Evolutionary conservation across 305 asterid genomes (phyloP).

Genomic region (Solanum hybrid): DNA sequence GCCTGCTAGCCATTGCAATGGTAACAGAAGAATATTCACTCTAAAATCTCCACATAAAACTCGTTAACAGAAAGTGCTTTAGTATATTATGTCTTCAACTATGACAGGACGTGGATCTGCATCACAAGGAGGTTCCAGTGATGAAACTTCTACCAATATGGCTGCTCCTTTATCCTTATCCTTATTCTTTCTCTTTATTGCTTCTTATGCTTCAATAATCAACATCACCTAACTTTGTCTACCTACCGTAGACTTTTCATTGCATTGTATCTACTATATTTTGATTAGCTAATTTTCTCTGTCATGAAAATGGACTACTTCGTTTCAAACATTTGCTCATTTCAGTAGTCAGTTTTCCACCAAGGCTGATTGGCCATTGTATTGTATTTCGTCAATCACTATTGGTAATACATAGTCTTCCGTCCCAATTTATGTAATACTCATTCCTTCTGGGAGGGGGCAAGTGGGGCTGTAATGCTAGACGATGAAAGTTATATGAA

Average conservation of each 20-base stretch:
- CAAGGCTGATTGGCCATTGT: neutral
- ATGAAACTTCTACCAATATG: slow-evolving; percentile 39
- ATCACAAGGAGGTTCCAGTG: slow-evolving; percentile 1
- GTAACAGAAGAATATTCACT: slow-evolving; percentile 7
- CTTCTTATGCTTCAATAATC: slow-evolving; percentile 39
- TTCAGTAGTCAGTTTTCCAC: neutral
- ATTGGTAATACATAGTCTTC: neutral
- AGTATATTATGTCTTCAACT: neutral
- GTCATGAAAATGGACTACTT: neutral
- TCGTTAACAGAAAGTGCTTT: neutral
- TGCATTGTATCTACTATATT: neutral
- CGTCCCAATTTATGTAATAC: neutral
- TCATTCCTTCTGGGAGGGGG: neutral
- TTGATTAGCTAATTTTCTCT: neutral
- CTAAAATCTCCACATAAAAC: neutral
- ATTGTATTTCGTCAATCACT: neutral
- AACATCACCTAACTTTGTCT: neutral
- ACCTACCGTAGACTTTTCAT: neutral
- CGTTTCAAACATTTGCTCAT: neutral
- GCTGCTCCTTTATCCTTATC: slow-evolving; percentile 25
- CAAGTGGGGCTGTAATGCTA: neutral
- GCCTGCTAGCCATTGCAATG: slow-evolving; percentile 36
- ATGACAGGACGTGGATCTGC: slow-evolving; percentile 37
- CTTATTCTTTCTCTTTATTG: slow-evolving; percentile 28
- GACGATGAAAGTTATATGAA: too few species aligned